These are phyloP conservation scores for Rhododendron williamsianum DNA, from an alignment of 148 eudicot species.

Conservation along the genomic window DNA sequence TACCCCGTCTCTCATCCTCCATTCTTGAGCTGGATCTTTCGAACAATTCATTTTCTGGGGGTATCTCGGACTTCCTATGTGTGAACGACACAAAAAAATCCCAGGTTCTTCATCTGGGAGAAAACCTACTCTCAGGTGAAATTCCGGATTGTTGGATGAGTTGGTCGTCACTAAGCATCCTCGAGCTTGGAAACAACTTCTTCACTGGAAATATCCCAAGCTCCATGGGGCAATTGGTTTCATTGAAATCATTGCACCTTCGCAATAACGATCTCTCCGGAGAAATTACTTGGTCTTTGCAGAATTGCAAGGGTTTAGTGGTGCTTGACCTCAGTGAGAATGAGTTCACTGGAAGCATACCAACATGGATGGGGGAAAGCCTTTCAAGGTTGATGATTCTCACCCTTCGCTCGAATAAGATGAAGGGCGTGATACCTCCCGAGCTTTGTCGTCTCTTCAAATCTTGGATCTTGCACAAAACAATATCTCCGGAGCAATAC, in stretches of 20 bases:
- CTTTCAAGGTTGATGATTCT: background rate
- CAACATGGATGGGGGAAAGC: slow-evolving; percentile 7
- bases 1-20: background rate
- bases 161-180: background rate
- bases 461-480: slow-evolving; percentile 10
- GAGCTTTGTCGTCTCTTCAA: slow-evolving; percentile 12
- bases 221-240: slow-evolving; percentile 9
- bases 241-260: background rate
- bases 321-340: slow-evolving; percentile 12
- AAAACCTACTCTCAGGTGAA: background rate
- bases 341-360: slow-evolving; percentile 16
- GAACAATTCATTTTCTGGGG: background rate
- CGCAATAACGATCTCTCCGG: slow-evolving; percentile 15
- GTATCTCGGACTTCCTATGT: background rate
- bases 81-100: background rate
- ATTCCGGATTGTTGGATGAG: slow-evolving; percentile 13
- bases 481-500: background rate
- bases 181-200: slow-evolving; percentile 11
- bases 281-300: slow-evolving; percentile 6
- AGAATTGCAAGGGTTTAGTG: background rate
- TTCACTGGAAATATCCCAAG: slow-evolving; percentile 20
- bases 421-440: background rate
- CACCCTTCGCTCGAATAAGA: background rate
- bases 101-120: background rate
- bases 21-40: background rate